phyloP scores from a whole-genome alignment of 2,329 filamentous ascomycete genomes.

The Epichloe baconii region DNA sequence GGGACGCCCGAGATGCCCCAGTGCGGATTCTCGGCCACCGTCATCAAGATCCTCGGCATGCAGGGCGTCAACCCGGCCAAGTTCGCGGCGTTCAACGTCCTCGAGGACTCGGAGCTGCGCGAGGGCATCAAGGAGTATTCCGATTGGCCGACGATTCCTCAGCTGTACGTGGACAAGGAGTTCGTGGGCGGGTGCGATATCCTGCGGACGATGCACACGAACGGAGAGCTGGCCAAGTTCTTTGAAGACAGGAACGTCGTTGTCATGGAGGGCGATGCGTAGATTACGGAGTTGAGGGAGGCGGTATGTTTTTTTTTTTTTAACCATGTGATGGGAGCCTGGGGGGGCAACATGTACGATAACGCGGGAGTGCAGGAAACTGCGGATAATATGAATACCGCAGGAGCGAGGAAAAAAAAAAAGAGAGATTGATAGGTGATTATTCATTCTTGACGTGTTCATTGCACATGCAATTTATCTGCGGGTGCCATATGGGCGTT shows the following conservation, averaged over 20 bases:
- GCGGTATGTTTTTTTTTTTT: background rate
- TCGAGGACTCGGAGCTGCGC: slow-evolving; percentile 81
- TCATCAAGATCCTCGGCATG: slow-evolving; percentile 85
- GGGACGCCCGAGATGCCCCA: slow-evolving; percentile 91
- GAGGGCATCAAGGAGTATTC: slow-evolving; percentile 97
- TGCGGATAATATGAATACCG: too few relatives aligned
- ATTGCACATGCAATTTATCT: too few relatives aligned
- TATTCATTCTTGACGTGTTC: too few relatives aligned
- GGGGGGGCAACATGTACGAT: background rate
- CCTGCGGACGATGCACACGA: slow-evolving; percentile 92
- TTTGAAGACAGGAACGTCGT: slow-evolving; percentile 88
- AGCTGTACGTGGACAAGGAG: slow-evolving; percentile 89
- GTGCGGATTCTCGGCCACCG: slow-evolving; percentile 91
- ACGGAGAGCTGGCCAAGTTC: slow-evolving; percentile 81
- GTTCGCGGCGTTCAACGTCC: slow-evolving; percentile 95
- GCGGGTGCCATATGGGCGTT: background rate
- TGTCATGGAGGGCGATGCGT: slow-evolving; percentile 31
- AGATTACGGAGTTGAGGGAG: background rate
- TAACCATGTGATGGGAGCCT: slow-evolving; percentile 7
- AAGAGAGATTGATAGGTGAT: too few relatives aligned
- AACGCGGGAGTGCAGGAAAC: background rate
- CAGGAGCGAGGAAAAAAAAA: too few relatives aligned
- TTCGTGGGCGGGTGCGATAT: slow-evolving; percentile 98
- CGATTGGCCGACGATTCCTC: slow-evolving; percentile 97
- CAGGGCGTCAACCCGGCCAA: slow-evolving; percentile 92